These are phyloP conservation scores for Actinomortierella wolfii DNA, from an alignment of 371 early-diverging fungal genomes.

Conservation along the genomic window DNA sequence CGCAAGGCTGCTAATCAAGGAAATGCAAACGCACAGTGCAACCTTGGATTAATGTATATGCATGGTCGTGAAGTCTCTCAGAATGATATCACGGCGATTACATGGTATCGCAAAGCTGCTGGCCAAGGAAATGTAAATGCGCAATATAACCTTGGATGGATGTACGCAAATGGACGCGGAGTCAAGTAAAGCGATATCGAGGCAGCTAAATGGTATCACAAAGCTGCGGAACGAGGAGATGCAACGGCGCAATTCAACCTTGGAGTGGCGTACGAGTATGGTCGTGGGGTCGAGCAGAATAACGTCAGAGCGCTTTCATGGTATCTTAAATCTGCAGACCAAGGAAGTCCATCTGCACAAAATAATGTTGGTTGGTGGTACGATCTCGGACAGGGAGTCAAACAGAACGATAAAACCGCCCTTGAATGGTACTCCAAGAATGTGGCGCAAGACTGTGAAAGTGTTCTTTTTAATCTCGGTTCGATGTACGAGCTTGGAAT, in stretches of 20 bases:
- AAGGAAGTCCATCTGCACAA: constrained; percentile 84
- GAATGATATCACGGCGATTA: constrained; percentile 57
- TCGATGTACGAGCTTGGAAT: too few relatives aligned
- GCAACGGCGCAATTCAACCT: constrained; percentile 79
- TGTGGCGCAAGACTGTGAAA: constrained; percentile 49
- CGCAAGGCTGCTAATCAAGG: constrained; percentile 78
- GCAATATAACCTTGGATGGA: constrained; percentile 81
- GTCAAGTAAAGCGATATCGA: constrained; percentile 58
- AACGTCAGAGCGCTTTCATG: constrained; percentile 65
- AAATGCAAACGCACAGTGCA: constrained; percentile 74
- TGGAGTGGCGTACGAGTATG: constrained; percentile 81
- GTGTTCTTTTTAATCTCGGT: constrained; percentile 43
- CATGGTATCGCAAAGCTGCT: constrained; percentile 83
- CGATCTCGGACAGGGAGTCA: constrained; percentile 76
- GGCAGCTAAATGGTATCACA: constrained; percentile 74
- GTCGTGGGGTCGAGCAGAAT: constrained; percentile 68
- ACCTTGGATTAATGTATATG: constrained; percentile 86
- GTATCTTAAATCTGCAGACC: constrained; percentile 78
- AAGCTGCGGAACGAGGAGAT: constrained; percentile 71
- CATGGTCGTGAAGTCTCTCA: constrained; percentile 78
- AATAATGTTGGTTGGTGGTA: constrained; percentile 88
- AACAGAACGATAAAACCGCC: constrained; percentile 55
- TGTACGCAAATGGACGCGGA: constrained; percentile 86
- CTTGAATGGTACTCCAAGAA: constrained; percentile 57
- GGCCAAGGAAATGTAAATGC: constrained; percentile 77